Conservation (phyloP, 2,329 filamentous ascomycete genomes). For the Fusarium duplospermum region DNA sequence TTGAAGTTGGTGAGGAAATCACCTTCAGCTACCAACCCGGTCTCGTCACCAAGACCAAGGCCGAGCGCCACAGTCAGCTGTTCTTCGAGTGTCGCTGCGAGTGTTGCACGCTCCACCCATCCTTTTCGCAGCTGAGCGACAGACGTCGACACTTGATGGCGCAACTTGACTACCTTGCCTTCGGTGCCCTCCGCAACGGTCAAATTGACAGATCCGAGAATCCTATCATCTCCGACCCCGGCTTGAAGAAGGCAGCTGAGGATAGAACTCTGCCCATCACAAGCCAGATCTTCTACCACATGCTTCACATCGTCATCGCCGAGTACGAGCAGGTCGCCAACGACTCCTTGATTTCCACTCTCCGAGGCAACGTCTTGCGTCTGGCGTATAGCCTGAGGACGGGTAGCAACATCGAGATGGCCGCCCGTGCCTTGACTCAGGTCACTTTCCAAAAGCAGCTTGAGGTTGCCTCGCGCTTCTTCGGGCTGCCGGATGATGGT, state of each 20-base stretch:
- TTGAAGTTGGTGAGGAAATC: background rate
- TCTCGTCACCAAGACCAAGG: background rate
- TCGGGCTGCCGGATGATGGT: background rate
- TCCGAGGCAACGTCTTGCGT: background rate
- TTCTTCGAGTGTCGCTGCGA: background rate
- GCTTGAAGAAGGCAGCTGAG: background rate
- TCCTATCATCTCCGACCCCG: background rate
- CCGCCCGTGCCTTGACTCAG: background rate
- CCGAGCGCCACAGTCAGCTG: background rate
- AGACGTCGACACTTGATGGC: background rate
- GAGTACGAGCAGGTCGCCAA: background rate
- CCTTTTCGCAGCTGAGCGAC: background rate
- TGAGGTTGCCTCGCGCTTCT: background rate
- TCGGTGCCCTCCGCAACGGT: background rate
- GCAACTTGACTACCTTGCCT: background rate
- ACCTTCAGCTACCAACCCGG: background rate
- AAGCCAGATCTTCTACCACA: background rate
- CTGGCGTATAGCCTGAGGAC: background rate
- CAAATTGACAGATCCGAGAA: background rate
- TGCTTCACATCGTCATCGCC: background rate
- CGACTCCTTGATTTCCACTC: background rate
- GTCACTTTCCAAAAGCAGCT: background rate
- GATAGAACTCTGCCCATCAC: background rate
- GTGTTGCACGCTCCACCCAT: background rate
- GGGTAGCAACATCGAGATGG: background rate